Evolutionary conservation across 2,329 filamentous ascomycete species (phyloP), one percentile per base, ranked within the genome.

Genomic region (Diplodia intermedia): DNA sequence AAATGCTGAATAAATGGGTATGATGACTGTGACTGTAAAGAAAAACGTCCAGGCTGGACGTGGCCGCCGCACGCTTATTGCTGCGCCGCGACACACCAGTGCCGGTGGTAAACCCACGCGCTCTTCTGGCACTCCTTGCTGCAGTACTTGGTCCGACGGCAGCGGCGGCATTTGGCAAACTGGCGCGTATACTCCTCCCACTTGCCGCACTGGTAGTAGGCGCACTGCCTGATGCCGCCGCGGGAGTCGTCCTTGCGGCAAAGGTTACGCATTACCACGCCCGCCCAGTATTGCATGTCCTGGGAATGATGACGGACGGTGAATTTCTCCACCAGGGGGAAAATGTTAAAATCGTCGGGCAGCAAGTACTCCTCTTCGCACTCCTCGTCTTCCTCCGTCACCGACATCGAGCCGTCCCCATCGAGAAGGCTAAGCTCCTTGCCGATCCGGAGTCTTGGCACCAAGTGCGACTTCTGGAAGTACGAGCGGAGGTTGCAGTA

Each of bases 41-140:
- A 55, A 66, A 69, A 69, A 52, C n/a, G 54, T 23, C n/a, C 40
- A 52, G 47, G 54, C 49, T 33, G 65, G 54, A 49, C 29, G 31
- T 20, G 54, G 40, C 5, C 40, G 53, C 66, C n/a, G 26, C 36
- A 29, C 12, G 40, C 71, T 69, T 67, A 68, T 70, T 76, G 78
- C 67, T 86, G 86, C 18, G 91, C 91, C 69, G 90, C 90, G 69
- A 95, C 90, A 79, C 95, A 99, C 95, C 95, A 99, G 82, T 98
- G 96, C 70, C 95, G 90, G 79, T 99, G 95, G 81, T 93, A 98
- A 33, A 95, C 93, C 95, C 95, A 99, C 11, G 95, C 96, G 74
- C 92, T 96, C 85, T 98, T 98, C 82, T 99, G 95, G 81, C 95
- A 99, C 80, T 99, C 95, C 81, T 99, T 99, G 86, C 94, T 97